A percentile compares a stretch with the other conserved stretches of the same genome.
Conservation (phyloP, 2,329 filamentous ascomycete genomes). For the Colletotrichum limetticola region DNA sequence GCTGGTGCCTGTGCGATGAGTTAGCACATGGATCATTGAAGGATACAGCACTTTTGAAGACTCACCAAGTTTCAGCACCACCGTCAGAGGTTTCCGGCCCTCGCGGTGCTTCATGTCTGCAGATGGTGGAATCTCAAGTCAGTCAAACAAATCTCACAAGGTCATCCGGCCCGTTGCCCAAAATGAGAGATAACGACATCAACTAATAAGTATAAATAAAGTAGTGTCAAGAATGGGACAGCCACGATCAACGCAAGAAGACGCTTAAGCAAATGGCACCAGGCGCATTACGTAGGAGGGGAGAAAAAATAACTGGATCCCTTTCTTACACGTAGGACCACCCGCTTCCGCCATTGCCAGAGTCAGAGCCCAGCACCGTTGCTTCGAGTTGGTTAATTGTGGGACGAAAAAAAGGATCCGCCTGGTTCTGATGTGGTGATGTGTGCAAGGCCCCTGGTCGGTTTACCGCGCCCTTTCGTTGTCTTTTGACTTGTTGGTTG, state of each 20-base stretch:
- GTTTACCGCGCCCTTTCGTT: slow-evolving; percentile 24
- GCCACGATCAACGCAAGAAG: background rate
- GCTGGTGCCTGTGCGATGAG: slow-evolving; percentile 78
- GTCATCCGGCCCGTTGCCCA: background rate
- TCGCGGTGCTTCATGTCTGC: slow-evolving; percentile 67
- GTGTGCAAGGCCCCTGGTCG: slow-evolving; percentile 28
- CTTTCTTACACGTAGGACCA: slow-evolving; percentile 35
- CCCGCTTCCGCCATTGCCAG: slow-evolving; percentile 35
- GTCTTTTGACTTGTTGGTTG: background rate
- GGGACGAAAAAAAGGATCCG: slow-evolving; percentile 13
- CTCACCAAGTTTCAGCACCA: slow-evolving; percentile 90
- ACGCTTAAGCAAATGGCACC: slow-evolving; percentile 7
- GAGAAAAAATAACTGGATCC: slow-evolving; percentile 30
- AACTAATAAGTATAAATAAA: background rate
- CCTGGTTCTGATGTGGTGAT: slow-evolving; percentile 9
- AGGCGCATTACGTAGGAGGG: slow-evolving; percentile 25
- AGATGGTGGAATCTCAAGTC: slow-evolving; percentile 15
- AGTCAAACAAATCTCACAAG: slow-evolving; percentile 5
- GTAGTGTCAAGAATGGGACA: background rate
- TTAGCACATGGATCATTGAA: slow-evolving; percentile 1
- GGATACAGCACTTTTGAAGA: slow-evolving; percentile 18
- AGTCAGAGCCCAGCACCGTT: slow-evolving; percentile 21
- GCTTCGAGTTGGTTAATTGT: slow-evolving; percentile 25
- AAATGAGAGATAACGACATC: background rate
- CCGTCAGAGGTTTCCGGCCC: slow-evolving; percentile 72